Evolutionary conservation across 2,329 filamentous ascomycete species (phyloP), one percentile per base, ranked within the genome.

Genomic region (Trichoderma afroharzianum): DNA sequence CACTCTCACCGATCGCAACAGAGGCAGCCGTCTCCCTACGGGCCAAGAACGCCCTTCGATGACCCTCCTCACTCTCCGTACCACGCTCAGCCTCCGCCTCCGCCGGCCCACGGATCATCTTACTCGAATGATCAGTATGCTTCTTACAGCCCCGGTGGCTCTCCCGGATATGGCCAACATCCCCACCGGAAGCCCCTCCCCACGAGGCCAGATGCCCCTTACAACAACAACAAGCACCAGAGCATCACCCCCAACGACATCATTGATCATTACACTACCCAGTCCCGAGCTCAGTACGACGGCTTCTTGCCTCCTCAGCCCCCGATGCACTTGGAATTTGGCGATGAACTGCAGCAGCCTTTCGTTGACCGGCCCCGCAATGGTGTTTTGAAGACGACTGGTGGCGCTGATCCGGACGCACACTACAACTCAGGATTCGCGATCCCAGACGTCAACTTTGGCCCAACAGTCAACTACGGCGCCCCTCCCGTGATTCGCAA

Each of bases 401-500:
- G 93, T 4, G 84, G 84, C n/a, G 76, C 78, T 4, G 81, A 83
- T 1, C 76, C 76, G 8, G 76, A 76, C 47, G 74, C 69, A 32
- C 76, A 70, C 18, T 63, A 63, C 26, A 47, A 32, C 7, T 28
- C 79, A 0, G 78, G 83, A 15, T 84, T 88, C 28, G 86, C 89
- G 71, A 90, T 97, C 72, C 93, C 93, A 1, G 83, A 87, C 5
- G 88, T 97, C 73, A 91, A 98, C 79, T 98, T 98, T 81, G 95
- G 95, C 0, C 93, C 91, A 6, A 97, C 95, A 0, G 83, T 93
- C 76, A 91, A 92, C 72, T 91, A 94, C 71, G 82, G 78, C 39
- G 82, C 81, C 14, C 58, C 79, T 21, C 72, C 80, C n/a, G 74
- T 79, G 3, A 75, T 79, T 11, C 78, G 74, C 6, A 80, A 74